Evolutionary conservation across 805 yeast genomes (phyloP), one percentile per base, ranked within the genome.

Genomic region (Kuraishia piskuri): DNA sequence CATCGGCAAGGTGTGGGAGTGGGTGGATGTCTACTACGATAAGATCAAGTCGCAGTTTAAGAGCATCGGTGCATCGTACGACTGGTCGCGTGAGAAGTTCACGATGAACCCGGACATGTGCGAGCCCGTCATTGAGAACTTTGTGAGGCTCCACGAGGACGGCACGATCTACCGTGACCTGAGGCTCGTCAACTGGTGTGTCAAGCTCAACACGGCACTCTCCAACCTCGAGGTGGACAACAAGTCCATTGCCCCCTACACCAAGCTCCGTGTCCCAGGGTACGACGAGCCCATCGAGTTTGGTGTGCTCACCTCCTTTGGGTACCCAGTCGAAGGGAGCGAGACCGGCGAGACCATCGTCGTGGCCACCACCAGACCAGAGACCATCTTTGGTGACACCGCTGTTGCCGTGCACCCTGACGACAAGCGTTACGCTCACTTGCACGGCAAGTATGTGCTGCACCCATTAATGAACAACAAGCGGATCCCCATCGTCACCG

Each of bases 331-430:
- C 56, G 92, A 86, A 56, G 88, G 76, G 50, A 83, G 91, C 17
- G 92, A 87, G 58, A 31, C 40, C 4, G 40, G 40, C 17, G 99
- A 94, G 73, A 86, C 79, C 70, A 65, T 94, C 52, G 76, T 92
- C 54, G 96, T 94, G 59, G 99, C 99, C 37, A 94, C 99, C 51
- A 94, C 99, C 46, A 92, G 99, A 82, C 99, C 99, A 47, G 99
- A 94, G 75, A 94, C 99, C 55, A 73, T 94, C 61, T 92, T 94
- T 64, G 99, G 99, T 77, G 99, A 94, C 73, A 90, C 97, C 54
- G 99, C 86, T 67, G 87, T 94, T 61, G 99, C 99, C 46, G 96
- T 94, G 53, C 99, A 94, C 71, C 99, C 99, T 55, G 82, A 91
- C 49, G 99, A 94, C 73, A 74, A 83, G 49, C 84, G 99, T 71